Base-by-base conservation (phyloP, 768 basidiomycete species). In the Termitomyces bulborhizus region DNA sequence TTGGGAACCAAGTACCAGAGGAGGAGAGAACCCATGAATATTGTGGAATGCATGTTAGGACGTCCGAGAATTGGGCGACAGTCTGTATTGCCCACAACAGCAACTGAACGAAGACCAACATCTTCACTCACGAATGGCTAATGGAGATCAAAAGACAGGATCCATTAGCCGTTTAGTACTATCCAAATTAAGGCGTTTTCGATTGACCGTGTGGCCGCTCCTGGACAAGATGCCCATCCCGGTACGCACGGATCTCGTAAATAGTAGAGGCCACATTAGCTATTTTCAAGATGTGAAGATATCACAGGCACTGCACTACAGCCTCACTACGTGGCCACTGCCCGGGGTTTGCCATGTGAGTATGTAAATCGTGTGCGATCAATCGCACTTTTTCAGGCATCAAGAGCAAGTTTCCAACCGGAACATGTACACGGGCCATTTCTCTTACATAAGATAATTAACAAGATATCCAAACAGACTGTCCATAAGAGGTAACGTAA, bases 1-100 rank as follows among this genome's bases (percentile, higher is more conserved):
- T 37, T 27, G 6, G 11, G 31, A 8, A 21, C 26, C 8, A 39
- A 37, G 53, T 16, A 31, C 7, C 34, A 44, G 34, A 49, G 5
- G 8, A 34, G 34, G 16, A 40, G 42, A 58, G 12, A 26, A 75
- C 76, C 76, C 76, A 78, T 51, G 63, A 54, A 60, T 69, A 76
- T 15, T 62, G 59, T 13, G 68, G 51, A 24, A 67, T 60, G 54
- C 76, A 78, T 6, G 60, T 60, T 6, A 67, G 70, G 29, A 76
- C 73, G 51, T 73, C 64, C 0, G 76, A 73, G 24, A 57, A 59
- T 58, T 76, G 76, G 6, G 69, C 68, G 1, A 39, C 24, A 46
- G 41, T 52, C 15, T 37, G 37, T 27, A 46, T 42, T 3, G 37
- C 48, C 55, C 32, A 47, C 31, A 39, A 16, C 9, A 59, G 29